A percentile compares a stretch with the other conserved stretches of the same genome.
Conservation (phyloP, 192 early-diverging fungal species). For the Funneliformis mosseae region DNA sequence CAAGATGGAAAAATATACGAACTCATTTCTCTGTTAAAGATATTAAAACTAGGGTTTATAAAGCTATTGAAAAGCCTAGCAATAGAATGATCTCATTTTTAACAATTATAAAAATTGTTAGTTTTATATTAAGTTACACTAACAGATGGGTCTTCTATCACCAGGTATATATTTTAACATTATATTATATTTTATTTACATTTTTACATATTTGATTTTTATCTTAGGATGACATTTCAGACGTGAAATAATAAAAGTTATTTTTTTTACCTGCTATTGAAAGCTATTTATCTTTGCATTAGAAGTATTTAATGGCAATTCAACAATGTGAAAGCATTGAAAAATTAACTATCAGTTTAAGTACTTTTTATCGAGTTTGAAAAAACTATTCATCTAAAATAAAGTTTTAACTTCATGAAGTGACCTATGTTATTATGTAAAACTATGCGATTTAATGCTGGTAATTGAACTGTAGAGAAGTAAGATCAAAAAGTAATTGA, state of each 20-base stretch:
- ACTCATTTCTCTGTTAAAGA: neutral
- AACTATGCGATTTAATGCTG: neutral
- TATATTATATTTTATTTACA: neutral
- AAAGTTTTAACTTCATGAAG: neutral
- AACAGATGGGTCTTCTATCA: neutral
- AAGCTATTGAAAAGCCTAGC: neutral
- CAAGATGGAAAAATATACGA: neutral
- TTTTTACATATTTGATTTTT: neutral
- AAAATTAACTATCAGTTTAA: too few relatives aligned
- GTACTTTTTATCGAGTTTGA: too few relatives aligned
- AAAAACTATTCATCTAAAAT: neutral
- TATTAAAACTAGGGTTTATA: neutral
- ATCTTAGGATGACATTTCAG: neutral
- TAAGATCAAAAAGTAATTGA: neutral
- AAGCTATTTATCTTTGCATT: neutral
- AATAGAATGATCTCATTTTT: neutral
- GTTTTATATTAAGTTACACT: neutral
- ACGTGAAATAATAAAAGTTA: neutral
- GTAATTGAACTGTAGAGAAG: neutral
- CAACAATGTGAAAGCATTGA: too few relatives aligned
- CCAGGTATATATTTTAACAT: neutral
- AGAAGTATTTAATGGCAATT: too few relatives aligned
- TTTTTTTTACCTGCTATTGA: slow-evolving; percentile 2
- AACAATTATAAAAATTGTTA: neutral
- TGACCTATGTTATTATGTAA: neutral